Percentiles rank a stretch among this genome's conserved stretches.
These are phyloP conservation scores for Hippophae tibetana DNA, from an alignment of 306 rosid genomes.

Conservation along the genomic window DNA sequence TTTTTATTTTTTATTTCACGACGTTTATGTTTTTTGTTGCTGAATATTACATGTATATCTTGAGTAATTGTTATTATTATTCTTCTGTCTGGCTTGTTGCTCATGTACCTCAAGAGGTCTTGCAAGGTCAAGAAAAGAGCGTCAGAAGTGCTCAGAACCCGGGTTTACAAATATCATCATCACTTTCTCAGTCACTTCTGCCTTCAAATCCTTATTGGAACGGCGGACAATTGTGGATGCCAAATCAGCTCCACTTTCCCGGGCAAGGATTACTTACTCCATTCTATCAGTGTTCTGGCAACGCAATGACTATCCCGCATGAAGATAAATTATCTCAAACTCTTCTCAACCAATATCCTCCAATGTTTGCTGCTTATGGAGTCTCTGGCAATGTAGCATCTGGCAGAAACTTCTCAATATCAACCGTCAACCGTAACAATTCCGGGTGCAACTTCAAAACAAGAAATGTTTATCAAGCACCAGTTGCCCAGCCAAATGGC, in stretches of 20 bases:
- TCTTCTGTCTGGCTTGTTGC: too few relatives aligned
- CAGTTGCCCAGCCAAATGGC: conserved; percentile 23
- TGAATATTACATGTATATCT: too few relatives aligned
- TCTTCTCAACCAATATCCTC: conserved; percentile 14
- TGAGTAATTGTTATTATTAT: too few relatives aligned
- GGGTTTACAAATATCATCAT: conserved; percentile 13
- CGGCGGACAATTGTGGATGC: conserved; percentile 9
- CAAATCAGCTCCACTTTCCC: conserved; percentile 20
- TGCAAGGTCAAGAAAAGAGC: conserved; percentile 54
- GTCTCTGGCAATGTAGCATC: not conserved
- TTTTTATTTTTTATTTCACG: too few relatives aligned
- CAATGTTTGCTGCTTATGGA: not conserved
- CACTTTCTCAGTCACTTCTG: conserved; percentile 5
- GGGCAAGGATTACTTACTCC: conserved; percentile 11
- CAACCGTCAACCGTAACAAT: conserved; percentile 26
- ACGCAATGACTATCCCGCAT: conserved; percentile 16
- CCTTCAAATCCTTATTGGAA: conserved; percentile 14
- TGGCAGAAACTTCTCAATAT: conserved; percentile 24
- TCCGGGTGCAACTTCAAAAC: conserved; percentile 29
- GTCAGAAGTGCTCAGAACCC: conserved; percentile 13
- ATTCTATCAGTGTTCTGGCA: conserved; percentile 16
- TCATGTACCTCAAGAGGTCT: conserved; percentile 22
- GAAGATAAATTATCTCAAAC: conserved; percentile 20
- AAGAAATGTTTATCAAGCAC: conserved; percentile 30
- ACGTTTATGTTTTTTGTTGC: too few relatives aligned